Percentiles rank a stretch among this genome's conserved stretches.
Conservation (phyloP, 78 protist species). For the Dictyostelium firmibasis region DNA sequence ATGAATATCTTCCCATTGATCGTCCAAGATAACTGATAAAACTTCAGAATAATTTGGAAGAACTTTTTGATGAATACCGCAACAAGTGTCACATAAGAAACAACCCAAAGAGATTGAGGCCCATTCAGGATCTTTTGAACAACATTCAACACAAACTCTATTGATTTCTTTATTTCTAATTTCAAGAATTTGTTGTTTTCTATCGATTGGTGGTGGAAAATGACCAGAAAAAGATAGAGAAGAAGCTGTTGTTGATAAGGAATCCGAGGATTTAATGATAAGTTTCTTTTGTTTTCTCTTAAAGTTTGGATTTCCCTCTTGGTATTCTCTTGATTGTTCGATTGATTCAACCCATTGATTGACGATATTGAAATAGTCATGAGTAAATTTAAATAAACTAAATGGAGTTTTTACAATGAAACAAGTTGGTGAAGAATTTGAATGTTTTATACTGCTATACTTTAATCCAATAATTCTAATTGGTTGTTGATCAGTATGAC, state of each 20-base stretch:
- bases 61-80: constrained; percentile 23
- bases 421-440: neutral
- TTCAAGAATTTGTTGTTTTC: constrained; percentile 26
- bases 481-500: constrained; percentile 9
- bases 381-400: neutral
- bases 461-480: constrained; percentile 21
- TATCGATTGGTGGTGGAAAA: neutral
- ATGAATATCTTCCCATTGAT: constrained; percentile 14
- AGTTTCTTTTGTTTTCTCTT: constrained; percentile 2
- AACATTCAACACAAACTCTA: constrained; percentile 32
- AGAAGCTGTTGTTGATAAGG: neutral
- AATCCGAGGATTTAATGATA: constrained; percentile 2
- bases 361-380: neutral
- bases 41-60: constrained; percentile 38
- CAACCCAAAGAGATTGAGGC: constrained; percentile 47
- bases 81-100: constrained; percentile 49
- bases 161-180: neutral
- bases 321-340: neutral
- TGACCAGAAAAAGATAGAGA: neutral
- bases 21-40: constrained; percentile 29
- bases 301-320: neutral
- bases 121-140: constrained; percentile 50
- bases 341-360: constrained; percentile 6
- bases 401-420: constrained; percentile 35
- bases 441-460: neutral